These are phyloP conservation scores for Cantharellus anzutake DNA, from an alignment of 768 basidiomycete genomes.

Conservation along the genomic window DNA sequence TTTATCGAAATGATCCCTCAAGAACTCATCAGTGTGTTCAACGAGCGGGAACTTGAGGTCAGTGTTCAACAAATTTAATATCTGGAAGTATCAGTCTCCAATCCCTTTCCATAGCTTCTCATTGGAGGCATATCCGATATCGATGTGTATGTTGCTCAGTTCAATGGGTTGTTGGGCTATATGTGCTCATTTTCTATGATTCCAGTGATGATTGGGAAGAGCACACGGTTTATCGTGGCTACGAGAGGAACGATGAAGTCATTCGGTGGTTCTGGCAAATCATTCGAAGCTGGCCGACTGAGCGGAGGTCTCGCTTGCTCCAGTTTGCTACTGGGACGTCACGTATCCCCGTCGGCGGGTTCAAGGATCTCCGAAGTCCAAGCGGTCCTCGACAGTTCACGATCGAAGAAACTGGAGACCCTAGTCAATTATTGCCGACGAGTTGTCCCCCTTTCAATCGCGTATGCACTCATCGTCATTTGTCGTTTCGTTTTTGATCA, in stretches of 20 bases:
- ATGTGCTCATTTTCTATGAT: not conserved
- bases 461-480: constrained; percentile 11
- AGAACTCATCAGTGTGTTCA: constrained; percentile 36
- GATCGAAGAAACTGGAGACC: constrained; percentile 96
- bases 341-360: constrained; percentile 93
- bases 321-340: constrained; percentile 97
- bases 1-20: not conserved
- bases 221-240: constrained; percentile 96
- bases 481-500: not conserved
- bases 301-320: constrained; percentile 87
- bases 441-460: constrained; percentile 91
- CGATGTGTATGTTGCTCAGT: constrained; percentile 52
- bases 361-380: constrained; percentile 95
- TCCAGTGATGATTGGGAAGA: constrained; percentile 94
- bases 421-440: constrained; percentile 78
- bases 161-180: not conserved
- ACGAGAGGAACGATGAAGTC: constrained; percentile 85
- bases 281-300: constrained; percentile 91
- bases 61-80: constrained; percentile 3
- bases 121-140: constrained; percentile 99
- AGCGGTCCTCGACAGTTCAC: constrained; percentile 95
- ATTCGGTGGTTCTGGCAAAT: constrained; percentile 99
- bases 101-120: constrained; percentile 30
- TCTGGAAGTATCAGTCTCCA: not conserved
- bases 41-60: constrained; percentile 84